A percentile compares a stretch with the other conserved stretches of the same genome.
Evolutionary conservation across 352 stramenopile species (phyloP).

Genomic region (Phytophthora rubi): DNA sequence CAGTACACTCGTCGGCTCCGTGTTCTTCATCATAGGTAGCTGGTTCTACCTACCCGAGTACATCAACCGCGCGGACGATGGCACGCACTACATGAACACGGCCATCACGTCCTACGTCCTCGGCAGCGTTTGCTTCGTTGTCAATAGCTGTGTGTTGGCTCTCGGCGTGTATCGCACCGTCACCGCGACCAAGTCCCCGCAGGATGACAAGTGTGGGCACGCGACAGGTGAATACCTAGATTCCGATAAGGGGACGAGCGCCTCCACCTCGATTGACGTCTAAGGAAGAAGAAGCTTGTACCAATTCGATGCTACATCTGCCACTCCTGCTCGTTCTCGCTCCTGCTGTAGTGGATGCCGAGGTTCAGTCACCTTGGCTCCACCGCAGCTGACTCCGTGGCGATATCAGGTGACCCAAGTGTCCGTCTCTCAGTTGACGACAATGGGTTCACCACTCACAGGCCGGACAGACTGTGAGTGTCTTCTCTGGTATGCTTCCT

Average conservation of each 20-base stretch:
- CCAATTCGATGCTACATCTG: too few species aligned
- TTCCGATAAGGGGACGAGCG: background rate
- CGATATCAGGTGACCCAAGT: too few species aligned
- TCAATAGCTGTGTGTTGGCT: constrained; percentile 1
- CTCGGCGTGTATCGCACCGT: background rate
- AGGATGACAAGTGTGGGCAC: background rate
- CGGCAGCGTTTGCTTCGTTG: constrained; percentile 2
- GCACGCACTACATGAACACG: constrained; percentile 62
- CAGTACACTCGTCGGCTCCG: background rate
- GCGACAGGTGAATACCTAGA: background rate
- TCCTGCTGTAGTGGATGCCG: too few species aligned
- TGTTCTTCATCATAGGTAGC: constrained; percentile 2
- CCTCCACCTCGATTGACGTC: background rate
- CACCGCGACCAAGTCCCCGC: background rate
- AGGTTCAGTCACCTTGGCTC: too few species aligned
- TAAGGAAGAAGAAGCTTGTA: too few species aligned
- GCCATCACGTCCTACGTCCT: constrained; percentile 47
- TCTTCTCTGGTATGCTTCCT: too few species aligned
- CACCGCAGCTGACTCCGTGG: too few species aligned
- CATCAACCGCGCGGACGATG: constrained; percentile 40
- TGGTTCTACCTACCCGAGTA: background rate
- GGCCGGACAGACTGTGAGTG: too few species aligned
- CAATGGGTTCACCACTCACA: too few species aligned
- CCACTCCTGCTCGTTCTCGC: too few species aligned
- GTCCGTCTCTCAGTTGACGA: too few species aligned